Evolutionary conservation across 768 basidiomycete species (phyloP).

Genomic region (Suillus hirtellus): DNA sequence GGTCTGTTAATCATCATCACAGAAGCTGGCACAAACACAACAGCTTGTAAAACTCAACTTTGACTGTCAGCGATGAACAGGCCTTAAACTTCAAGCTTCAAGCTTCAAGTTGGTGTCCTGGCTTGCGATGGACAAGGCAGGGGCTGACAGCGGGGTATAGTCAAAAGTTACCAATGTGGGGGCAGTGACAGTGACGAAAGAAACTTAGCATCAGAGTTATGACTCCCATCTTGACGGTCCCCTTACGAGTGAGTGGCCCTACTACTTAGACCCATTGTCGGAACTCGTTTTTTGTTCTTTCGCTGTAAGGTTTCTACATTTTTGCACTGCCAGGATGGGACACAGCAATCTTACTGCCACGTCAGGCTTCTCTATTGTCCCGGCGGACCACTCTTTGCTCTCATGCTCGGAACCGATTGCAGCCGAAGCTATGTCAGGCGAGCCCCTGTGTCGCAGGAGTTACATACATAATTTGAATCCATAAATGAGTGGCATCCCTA

Average conservation of each 20-base stretch:
- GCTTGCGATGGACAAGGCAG: not conserved
- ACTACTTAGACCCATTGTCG: not conserved
- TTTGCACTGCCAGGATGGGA: slow-evolving; percentile 1
- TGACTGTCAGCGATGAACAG: not conserved
- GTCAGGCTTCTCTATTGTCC: slow-evolving; percentile 5
- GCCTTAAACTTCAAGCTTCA: not conserved
- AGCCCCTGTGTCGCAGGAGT: slow-evolving; percentile 32
- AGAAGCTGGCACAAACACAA: not conserved
- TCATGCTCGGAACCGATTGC: slow-evolving; percentile 20
- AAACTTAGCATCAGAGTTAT: too few species aligned
- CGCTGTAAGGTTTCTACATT: not conserved
- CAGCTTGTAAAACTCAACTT: not conserved
- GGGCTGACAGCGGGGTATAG: not conserved
- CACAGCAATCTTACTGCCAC: not conserved
- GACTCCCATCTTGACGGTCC: too few species aligned
- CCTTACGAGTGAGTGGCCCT: not conserved
- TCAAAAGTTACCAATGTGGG: not conserved
- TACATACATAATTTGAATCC: slow-evolving; percentile 20
- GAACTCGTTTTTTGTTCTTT: slow-evolving; percentile 1
- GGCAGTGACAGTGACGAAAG: not conserved
- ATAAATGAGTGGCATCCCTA: slow-evolving; percentile 30
- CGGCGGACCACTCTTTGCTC: slow-evolving; percentile 4
- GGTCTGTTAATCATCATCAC: not conserved
- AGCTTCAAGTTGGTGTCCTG: too few species aligned
- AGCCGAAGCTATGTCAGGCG: slow-evolving; percentile 14